These are phyloP conservation scores for Angomonas ambiguus DNA, from an alignment of 208 protist species.

Conservation along the genomic window DNA sequence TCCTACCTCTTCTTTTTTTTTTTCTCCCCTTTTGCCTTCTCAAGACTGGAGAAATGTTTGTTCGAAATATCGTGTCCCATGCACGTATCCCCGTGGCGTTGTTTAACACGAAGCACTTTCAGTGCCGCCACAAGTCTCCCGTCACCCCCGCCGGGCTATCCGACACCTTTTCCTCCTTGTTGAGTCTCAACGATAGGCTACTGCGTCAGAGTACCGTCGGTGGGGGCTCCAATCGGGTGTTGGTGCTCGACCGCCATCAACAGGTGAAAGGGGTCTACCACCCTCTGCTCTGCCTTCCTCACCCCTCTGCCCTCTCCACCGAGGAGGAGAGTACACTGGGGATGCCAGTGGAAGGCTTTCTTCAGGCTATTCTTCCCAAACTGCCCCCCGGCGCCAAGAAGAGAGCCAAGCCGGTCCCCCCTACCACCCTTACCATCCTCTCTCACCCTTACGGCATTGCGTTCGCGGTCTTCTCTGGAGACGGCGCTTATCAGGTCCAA, in stretches of 20 bases:
- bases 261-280: constrained; percentile 77
- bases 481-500: constrained; percentile 20
- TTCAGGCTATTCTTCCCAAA: constrained; percentile 19
- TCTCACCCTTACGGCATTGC: constrained; percentile 43
- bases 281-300: constrained; percentile 66
- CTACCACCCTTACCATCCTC: constrained; percentile 24
- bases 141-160: constrained; percentile 37
- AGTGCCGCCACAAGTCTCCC: constrained; percentile 38
- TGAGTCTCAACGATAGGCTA: constrained; percentile 56
- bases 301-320: constrained; percentile 31
- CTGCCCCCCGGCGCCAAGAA: not conserved
- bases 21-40: not conserved
- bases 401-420: not conserved
- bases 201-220: constrained; percentile 66
- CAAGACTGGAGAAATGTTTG: constrained; percentile 13
- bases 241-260: constrained; percentile 77
- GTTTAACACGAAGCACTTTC: constrained; percentile 83
- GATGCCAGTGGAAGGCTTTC: constrained; percentile 43
- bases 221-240: constrained; percentile 50
- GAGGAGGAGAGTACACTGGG: constrained; percentile 47
- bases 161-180: constrained; percentile 28
- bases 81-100: constrained; percentile 60
- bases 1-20: not conserved
- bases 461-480: constrained; percentile 20
- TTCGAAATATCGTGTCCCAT: not conserved